These are phyloP conservation scores for Talaromyces sp. DNA, from an alignment of 2,329 filamentous ascomycete species.

Conservation along the genomic window DNA sequence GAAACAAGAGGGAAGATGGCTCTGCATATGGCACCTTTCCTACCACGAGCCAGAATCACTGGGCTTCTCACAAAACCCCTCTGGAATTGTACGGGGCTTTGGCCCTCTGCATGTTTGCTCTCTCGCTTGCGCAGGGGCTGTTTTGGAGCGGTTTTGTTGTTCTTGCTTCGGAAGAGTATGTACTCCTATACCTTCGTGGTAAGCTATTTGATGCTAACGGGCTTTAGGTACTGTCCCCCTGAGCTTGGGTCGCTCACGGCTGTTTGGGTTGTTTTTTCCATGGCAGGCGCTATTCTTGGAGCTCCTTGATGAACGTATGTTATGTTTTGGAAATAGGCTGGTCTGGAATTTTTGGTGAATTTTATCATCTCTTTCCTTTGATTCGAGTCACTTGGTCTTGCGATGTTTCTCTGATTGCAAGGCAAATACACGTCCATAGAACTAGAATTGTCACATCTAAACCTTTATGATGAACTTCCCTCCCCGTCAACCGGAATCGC, in stretches of 20 bases:
- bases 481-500: no score
- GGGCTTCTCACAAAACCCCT: neutral
- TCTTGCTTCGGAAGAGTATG: slow-evolving; percentile 1
- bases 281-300: neutral
- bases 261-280: neutral
- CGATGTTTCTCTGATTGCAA: no score
- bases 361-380: neutral
- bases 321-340: neutral
- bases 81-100: neutral
- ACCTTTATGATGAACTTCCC: no score
- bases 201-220: neutral
- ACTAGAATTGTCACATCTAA: no score
- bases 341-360: neutral
- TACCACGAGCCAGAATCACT: neutral
- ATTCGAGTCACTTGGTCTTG: neutral
- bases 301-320: neutral
- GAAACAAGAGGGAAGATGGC: neutral
- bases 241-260: neutral
- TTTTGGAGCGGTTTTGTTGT: slow-evolving; percentile 5
- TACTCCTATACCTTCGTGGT: neutral
- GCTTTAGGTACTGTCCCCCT: slow-evolving; percentile 3
- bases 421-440: no score
- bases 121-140: slow-evolving; percentile 4
- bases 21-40: neutral
- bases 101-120: neutral